Evolutionary conservation across 148 eudicot species (phyloP).

Genomic region (Rhododendron simsii): DNA sequence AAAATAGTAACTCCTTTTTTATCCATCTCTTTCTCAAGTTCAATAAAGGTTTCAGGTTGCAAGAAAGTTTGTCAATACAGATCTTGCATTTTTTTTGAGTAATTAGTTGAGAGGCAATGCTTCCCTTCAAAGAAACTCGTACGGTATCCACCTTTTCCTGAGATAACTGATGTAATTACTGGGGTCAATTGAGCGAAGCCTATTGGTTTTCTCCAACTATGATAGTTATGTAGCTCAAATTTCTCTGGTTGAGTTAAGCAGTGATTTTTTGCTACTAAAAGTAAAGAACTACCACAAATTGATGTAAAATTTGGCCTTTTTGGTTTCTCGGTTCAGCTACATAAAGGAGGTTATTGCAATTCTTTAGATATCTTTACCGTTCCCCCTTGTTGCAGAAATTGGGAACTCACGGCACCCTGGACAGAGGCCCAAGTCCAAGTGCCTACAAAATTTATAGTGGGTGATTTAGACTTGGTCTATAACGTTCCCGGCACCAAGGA

Average conservation of each 20-base stretch:
- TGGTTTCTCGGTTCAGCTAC: background rate
- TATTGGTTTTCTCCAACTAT: too few relatives aligned
- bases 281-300: too few relatives aligned
- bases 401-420: constrained; percentile 47
- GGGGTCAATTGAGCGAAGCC: too few relatives aligned
- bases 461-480: constrained; percentile 37
- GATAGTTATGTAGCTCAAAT: background rate
- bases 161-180: too few relatives aligned
- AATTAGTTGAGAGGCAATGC: too few relatives aligned
- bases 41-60: background rate
- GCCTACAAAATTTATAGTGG: constrained; percentile 44
- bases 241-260: background rate
- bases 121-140: too few relatives aligned
- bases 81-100: too few relatives aligned
- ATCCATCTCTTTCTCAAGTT: too few relatives aligned
- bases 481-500: constrained; percentile 27
- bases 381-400: constrained; percentile 23
- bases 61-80: background rate
- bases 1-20: background rate
- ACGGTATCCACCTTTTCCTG: too few relatives aligned
- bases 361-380: background rate
- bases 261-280: background rate
- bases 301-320: background rate
- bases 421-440: constrained; percentile 31
- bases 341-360: background rate